Evolutionary conservation across 73 alveolate species (phyloP).

Genomic region (Paramecium pentaurelia): DNA sequence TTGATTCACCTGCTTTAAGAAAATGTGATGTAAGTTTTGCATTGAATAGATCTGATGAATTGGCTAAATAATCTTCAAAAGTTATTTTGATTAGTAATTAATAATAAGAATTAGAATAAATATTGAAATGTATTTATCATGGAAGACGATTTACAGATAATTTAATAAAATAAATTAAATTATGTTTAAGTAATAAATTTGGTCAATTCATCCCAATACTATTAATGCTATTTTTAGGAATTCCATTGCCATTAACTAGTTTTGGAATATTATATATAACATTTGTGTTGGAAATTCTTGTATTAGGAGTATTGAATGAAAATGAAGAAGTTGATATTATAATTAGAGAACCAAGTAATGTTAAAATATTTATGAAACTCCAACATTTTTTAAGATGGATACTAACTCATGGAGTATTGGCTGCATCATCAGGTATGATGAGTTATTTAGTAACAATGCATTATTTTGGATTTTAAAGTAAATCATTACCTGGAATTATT

Average conservation of each 20-base stretch:
- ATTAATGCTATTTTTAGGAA: constrained; percentile 1
- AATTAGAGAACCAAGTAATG: not conserved
- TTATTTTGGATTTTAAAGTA: not conserved
- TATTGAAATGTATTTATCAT: not conserved
- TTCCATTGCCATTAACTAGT: not conserved
- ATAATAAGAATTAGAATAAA: not conserved
- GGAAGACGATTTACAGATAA: not conserved
- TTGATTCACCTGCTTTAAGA: constrained; percentile 10
- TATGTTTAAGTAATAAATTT: not conserved
- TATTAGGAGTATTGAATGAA: not conserved
- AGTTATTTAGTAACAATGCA: not conserved
- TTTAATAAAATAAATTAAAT: not conserved
- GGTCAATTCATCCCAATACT: not conserved
- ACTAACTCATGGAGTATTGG: not conserved
- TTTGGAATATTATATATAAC: constrained; percentile 11
- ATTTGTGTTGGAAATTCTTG: not conserved
- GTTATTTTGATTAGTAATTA: not conserved
- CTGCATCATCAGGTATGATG: not conserved
- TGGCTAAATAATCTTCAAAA: constrained; percentile 8
- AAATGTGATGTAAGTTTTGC: constrained; percentile 39
- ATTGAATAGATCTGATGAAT: not conserved
- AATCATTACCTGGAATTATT: not conserved
- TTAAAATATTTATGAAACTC: not conserved
- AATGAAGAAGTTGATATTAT: not conserved
- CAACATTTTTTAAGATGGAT: not conserved